These are phyloP conservation scores for Calophaca sinica DNA, from an alignment of 306 rosid species.

Conservation along the genomic window DNA sequence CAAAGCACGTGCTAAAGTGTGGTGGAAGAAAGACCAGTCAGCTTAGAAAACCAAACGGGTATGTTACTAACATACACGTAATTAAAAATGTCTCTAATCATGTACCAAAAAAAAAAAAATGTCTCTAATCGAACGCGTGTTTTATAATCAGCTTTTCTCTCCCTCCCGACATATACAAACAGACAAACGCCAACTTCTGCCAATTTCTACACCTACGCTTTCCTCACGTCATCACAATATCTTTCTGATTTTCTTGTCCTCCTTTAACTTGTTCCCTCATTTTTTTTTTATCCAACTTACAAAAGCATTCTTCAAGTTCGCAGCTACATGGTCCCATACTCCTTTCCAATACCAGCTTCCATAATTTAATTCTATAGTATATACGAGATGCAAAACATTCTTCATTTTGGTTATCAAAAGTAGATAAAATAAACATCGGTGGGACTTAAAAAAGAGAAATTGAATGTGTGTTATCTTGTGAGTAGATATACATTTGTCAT, in stretches of 20 bases:
- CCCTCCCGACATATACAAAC: constrained; percentile 20
- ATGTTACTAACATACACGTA: no score
- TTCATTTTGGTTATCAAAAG: no score
- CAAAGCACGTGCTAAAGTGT: constrained; percentile 51
- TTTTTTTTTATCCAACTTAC: background rate
- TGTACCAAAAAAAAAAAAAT: no score
- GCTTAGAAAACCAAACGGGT: constrained; percentile 4
- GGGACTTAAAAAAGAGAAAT: no score
- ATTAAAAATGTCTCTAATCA: background rate
- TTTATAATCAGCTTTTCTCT: background rate
- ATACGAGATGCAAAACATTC: background rate
- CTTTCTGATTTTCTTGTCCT: constrained; percentile 28
- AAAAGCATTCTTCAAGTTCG: background rate
- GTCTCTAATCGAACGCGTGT: background rate
- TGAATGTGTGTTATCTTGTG: no score
- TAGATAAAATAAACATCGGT: no score
- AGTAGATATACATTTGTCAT: no score
- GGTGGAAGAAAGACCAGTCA: constrained; percentile 45
- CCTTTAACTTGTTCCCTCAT: background rate
- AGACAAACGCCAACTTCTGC: constrained; percentile 32
- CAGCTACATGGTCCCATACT: background rate
- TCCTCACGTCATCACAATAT: constrained; percentile 14
- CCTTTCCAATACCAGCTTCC: background rate
- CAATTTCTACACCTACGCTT: constrained; percentile 11
- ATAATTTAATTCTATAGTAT: background rate